phyloP scores from a whole-genome alignment of 2,329 filamentous ascomycete species.

The Phyllosticta capitalensis region DNA sequence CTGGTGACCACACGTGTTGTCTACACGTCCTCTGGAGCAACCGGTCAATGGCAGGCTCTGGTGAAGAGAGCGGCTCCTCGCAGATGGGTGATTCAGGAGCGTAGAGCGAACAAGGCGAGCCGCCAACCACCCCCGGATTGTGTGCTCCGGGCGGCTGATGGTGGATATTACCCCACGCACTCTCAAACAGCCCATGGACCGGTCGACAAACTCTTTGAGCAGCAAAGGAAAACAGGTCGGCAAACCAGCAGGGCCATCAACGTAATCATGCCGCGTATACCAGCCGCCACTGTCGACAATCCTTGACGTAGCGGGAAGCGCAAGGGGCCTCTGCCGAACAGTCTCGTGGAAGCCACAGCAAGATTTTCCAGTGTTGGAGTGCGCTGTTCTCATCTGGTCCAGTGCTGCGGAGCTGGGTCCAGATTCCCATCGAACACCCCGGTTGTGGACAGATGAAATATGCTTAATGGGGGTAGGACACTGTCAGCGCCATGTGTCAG shows the following conservation, averaged over 20 bases:
- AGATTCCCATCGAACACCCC: conserved; percentile 8
- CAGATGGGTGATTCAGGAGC: background rate
- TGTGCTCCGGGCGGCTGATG: background rate
- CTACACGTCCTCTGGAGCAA: background rate
- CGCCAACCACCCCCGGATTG: background rate
- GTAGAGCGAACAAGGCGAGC: background rate
- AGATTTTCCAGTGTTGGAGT: background rate
- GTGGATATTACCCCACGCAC: background rate
- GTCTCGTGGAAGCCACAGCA: background rate
- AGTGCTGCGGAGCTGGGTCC: conserved; percentile 6
- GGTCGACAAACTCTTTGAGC: background rate
- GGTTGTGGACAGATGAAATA: conserved; percentile 9
- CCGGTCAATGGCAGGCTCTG: background rate
- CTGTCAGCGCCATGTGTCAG: conserved; percentile 9
- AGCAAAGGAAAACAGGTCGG: background rate
- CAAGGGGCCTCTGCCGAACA: background rate
- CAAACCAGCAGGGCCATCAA: background rate
- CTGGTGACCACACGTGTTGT: background rate
- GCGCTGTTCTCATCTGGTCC: conserved; percentile 1
- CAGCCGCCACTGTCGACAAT: background rate
- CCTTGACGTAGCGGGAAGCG: background rate
- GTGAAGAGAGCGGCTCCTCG: background rate
- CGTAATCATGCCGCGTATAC: background rate
- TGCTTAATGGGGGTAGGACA: conserved; percentile 1
- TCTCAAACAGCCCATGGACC: background rate